These are phyloP conservation scores for Pseudonitzschia multiseries DNA, from an alignment of 108 stramenopile genomes.

Conservation along the genomic window DNA sequence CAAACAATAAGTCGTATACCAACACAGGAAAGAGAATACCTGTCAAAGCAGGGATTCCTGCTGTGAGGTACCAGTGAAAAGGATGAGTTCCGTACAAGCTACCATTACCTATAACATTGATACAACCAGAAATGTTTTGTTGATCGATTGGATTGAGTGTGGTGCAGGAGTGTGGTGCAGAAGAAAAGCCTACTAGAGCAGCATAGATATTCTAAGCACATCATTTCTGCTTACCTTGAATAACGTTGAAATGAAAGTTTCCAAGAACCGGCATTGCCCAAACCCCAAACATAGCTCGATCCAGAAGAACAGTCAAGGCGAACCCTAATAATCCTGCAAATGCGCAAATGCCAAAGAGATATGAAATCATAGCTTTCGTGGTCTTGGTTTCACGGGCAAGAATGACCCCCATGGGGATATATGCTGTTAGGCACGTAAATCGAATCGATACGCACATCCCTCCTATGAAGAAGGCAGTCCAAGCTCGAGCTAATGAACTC, in stretches of 20 bases:
- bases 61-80: conserved; percentile 78
- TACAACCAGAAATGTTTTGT: neutral
- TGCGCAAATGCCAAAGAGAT: conserved; percentile 46
- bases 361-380: conserved; percentile 5
- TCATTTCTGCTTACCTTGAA: conserved; percentile 43
- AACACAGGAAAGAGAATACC: conserved; percentile 66
- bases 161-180: too few species aligned
- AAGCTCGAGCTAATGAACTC: neutral
- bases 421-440: conserved; percentile 81
- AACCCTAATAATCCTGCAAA: conserved; percentile 59
- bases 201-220: neutral
- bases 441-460: conserved; percentile 78
- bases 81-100: conserved; percentile 86
- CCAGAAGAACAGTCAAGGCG: conserved; percentile 47
- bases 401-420: conserved; percentile 73
- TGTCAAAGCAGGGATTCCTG: conserved; percentile 73
- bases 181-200: neutral
- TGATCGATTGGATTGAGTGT: neutral
- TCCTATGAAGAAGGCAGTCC: conserved; percentile 74
- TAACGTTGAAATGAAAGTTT: conserved; percentile 85
- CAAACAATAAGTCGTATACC: conserved; percentile 34
- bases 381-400: conserved; percentile 41
- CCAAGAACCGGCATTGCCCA: conserved; percentile 82
- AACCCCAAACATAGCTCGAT: conserved; percentile 79
- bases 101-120: conserved; percentile 43